Evolutionary conservation across 2,329 filamentous ascomycete genomes (phyloP), one percentile per base, ranked within the genome.

Genomic region (Talaromyces sp.): DNA sequence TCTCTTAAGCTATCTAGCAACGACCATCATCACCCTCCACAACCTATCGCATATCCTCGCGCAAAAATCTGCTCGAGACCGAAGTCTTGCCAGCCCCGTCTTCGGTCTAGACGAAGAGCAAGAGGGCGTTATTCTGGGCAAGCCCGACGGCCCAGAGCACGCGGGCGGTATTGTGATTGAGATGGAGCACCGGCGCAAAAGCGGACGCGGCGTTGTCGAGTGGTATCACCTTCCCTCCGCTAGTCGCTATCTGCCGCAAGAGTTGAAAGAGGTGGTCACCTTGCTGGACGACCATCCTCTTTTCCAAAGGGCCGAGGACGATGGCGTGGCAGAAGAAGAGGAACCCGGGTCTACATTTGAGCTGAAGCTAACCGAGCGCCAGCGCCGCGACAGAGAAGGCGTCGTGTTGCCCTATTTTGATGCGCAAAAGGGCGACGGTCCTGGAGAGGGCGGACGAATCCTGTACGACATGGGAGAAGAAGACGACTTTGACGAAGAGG

Each of bases 321-420:
- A 71, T 2, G 69, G 68, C 0, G 76, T 70, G 2, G 73, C 68
- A 1, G 81, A 72, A 1, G 82, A 83, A 27, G 82, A 82, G 35
- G 80, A 85, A 61, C 83, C 85, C 4, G 84, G 86, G 67, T 88
- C 89, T 10, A 96, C 93, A 0, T 99, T 99, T 71, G 88, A 89
- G 65, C 76, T 99, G 3, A 88, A 88, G 0, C 78, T 99, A 61
- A 97, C 93, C 19, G 93, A 96, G 61, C 92, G 94, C 78, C 94
- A 99, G 78, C 84, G 89, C 67, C 82, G 83, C 65, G 93, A 96
- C 56, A 81, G 94, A 27, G 93, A 97, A 68, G 90, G 89, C 0
- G 90, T 99, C 9, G 90, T 97, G 46, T 73, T 97, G 74, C 94
- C 94, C 17, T 97, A 99, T 73, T 97, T 95, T 75, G 94, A 99